Percentiles rank a stretch among this genome's conserved stretches.
Evolutionary conservation across 768 basidiomycete genomes (phyloP).

Genomic region (Lactifluus hygrophoroides): DNA sequence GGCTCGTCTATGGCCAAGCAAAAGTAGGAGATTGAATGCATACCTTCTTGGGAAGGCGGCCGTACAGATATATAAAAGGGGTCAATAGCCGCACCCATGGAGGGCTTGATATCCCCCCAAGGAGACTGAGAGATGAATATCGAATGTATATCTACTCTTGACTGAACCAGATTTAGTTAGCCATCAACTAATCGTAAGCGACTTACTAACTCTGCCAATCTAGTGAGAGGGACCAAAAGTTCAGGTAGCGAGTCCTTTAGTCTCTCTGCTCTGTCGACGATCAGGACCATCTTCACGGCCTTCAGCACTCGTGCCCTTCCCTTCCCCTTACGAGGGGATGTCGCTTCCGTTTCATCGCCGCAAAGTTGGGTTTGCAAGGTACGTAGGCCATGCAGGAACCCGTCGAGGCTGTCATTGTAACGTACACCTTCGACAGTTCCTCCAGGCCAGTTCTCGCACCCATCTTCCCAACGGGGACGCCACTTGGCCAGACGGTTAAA

Average conservation of each 20-base stretch:
- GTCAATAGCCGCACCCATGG: conserved; percentile 60
- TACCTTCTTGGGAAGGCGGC: conserved; percentile 50
- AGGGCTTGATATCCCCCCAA: conserved; percentile 69
- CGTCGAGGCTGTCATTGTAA: conserved; percentile 60
- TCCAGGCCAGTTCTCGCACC: conserved; percentile 49
- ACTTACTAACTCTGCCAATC: conserved; percentile 62
- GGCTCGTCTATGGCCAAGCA: not conserved
- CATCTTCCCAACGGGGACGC: conserved; percentile 50
- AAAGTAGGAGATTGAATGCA: conserved; percentile 16
- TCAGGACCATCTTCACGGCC: conserved; percentile 43
- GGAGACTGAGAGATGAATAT: conserved; percentile 55
- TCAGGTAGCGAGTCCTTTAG: conserved; percentile 55
- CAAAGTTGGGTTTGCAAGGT: conserved; percentile 27
- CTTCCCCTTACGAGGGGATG: conserved; percentile 10
- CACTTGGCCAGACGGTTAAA: conserved; percentile 53
- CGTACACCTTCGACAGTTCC: conserved; percentile 31
- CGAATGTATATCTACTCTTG: conserved; percentile 48
- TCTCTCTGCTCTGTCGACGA: conserved; percentile 61
- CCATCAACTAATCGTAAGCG: not conserved
- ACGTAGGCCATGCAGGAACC: conserved; percentile 60
- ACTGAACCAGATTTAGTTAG: conserved; percentile 29
- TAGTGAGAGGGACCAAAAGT: conserved; percentile 58
- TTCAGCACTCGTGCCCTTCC: conserved; percentile 28
- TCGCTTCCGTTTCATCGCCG: not conserved
- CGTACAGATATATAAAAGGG: conserved; percentile 58